These are phyloP conservation scores for Mycena vulgaris DNA, from an alignment of 768 basidiomycete species.

Conservation along the genomic window DNA sequence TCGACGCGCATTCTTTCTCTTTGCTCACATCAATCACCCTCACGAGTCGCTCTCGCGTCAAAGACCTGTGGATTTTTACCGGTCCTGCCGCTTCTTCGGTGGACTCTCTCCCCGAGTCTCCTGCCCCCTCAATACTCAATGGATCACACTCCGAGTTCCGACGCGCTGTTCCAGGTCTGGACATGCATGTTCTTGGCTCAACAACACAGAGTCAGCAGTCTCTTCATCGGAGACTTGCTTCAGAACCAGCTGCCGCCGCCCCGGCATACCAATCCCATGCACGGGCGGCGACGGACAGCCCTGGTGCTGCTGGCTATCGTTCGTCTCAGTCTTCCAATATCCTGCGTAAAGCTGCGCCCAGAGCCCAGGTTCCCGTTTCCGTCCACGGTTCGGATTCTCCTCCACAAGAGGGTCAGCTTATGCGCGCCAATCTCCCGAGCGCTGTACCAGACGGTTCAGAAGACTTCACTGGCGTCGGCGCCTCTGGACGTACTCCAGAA, in stretches of 20 bases:
- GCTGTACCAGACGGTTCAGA: constrained; percentile 65
- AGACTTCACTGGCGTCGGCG: constrained; percentile 80
- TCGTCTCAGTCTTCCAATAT: constrained; percentile 47
- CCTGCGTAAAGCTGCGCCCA: constrained; percentile 75
- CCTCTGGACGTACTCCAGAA: constrained; percentile 49
- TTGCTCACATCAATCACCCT: constrained; percentile 81
- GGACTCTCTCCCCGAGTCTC: constrained; percentile 52
- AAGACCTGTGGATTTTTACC: constrained; percentile 86
- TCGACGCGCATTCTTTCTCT: constrained; percentile 78
- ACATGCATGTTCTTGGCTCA: constrained; percentile 26
- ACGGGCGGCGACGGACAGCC: constrained; percentile 53
- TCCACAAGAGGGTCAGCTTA: constrained; percentile 39
- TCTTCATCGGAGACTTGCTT: constrained; percentile 56
- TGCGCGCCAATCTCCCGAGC: constrained; percentile 67
- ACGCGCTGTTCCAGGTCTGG: constrained; percentile 37
- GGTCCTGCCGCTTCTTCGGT: constrained; percentile 59
- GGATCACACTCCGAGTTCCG: constrained; percentile 42
- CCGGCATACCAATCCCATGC: constrained; percentile 46
- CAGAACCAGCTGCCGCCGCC: constrained; percentile 47
- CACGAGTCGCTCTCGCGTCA: constrained; percentile 78
- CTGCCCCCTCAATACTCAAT: constrained; percentile 46
- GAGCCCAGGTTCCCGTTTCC: constrained; percentile 75
- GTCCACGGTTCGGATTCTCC: constrained; percentile 58
- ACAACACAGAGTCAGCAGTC: constrained; percentile 31
- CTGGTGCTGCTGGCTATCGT: constrained; percentile 32